Evolutionary conservation across 1,284 basidiomycete species (phyloP).

Genomic region (Marasmius sp.): DNA sequence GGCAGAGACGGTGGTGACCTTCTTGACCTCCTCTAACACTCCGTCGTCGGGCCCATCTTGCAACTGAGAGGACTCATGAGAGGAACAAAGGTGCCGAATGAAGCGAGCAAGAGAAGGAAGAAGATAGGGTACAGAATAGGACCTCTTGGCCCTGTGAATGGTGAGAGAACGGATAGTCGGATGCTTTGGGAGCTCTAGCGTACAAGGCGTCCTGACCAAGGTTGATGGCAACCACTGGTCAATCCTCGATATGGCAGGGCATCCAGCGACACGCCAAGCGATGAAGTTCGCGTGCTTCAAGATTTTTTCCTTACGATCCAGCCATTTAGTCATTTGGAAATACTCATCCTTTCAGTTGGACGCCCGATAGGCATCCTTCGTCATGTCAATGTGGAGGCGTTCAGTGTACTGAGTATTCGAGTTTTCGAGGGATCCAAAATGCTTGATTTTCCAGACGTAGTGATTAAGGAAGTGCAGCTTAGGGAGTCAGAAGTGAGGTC

Average conservation of each 20-base stretch:
- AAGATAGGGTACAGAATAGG: too few relatives aligned
- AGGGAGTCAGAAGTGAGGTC: slow-evolving; percentile 26
- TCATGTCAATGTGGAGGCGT: too few relatives aligned
- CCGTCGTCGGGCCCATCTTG: too few relatives aligned
- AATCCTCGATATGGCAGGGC: not conserved
- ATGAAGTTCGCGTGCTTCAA: not conserved
- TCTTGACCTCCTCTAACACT: not conserved
- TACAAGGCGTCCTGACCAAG: too few relatives aligned
- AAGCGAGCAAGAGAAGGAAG: too few relatives aligned
- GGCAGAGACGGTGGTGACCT: not conserved
- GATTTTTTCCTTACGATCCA: not conserved
- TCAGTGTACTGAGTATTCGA: too few relatives aligned
- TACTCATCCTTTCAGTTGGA: slow-evolving; percentile 33
- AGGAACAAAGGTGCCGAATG: too few relatives aligned
- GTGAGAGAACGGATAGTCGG: too few relatives aligned
- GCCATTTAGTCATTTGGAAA: slow-evolving; percentile 10
- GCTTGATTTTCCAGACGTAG: slow-evolving; percentile 17
- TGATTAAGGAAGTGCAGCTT: slow-evolving; percentile 24
- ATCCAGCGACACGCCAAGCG: not conserved
- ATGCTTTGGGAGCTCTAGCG: too few relatives aligned
- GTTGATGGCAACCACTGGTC: too few relatives aligned
- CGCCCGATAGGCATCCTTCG: slow-evolving; percentile 26
- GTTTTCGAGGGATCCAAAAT: slow-evolving; percentile 12
- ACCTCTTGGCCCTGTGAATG: too few relatives aligned
- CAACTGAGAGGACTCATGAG: too few relatives aligned